A percentile compares a stretch with the other conserved stretches of the same genome.
These are phyloP conservation scores for Cantharellus anzutake DNA, from an alignment of 768 basidiomycete species.

Conservation along the genomic window DNA sequence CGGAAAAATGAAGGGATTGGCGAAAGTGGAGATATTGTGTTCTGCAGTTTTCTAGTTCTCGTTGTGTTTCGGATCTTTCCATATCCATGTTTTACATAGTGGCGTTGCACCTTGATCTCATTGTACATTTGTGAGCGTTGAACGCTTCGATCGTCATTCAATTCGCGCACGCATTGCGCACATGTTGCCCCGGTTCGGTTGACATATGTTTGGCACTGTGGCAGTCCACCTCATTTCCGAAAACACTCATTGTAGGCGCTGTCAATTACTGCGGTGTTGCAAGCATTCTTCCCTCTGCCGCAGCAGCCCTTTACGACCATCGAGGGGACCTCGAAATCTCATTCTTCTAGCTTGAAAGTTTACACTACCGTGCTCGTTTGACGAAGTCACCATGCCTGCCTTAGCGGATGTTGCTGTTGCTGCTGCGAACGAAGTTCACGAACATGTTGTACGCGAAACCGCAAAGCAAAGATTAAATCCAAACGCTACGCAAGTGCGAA, in stretches of 20 bases:
- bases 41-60: too few species aligned
- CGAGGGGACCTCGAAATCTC: too few species aligned
- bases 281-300: not conserved
- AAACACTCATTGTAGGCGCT: not conserved
- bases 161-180: too few species aligned
- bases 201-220: not conserved
- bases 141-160: not conserved
- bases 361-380: too few species aligned
- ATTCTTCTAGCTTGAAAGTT: too few species aligned
- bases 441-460: constrained; percentile 3
- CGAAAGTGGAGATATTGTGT: too few species aligned
- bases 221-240: not conserved
- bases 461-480: constrained; percentile 1
- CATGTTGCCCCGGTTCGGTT: not conserved
- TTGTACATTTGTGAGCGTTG: not conserved
- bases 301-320: not conserved
- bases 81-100: too few species aligned
- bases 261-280: not conserved
- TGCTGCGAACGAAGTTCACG: not conserved
- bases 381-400: too few species aligned
- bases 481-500: constrained; percentile 22
- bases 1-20: too few species aligned
- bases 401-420: too few species aligned
- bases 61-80: too few species aligned
- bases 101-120: too few species aligned